Base-by-base conservation (phyloP, 345 rosid genomes). In the Gossypium thurberi region DNA sequence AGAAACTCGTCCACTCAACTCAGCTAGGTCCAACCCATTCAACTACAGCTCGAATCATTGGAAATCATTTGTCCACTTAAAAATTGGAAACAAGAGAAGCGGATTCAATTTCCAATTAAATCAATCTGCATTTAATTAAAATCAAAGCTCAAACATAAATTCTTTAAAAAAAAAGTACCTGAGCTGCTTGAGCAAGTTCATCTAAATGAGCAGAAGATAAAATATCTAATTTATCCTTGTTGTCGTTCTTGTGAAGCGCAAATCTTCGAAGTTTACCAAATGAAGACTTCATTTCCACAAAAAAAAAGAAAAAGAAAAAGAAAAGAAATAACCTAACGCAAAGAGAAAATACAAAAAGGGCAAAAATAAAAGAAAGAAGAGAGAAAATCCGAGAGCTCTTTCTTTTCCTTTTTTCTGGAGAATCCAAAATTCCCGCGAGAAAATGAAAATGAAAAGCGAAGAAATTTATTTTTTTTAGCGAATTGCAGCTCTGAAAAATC, bases 161-260 rank as follows among this genome's bases (percentile, higher is more conserved):
- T 53, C 1, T 14, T 10, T 15, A 53, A 42, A 40, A 6, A 8
- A 62, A 28, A 57, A 53, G 70, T 68, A 92, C 99, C 98, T 85
- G 87, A 14, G 91, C 87, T 74, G 98, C 97, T 70, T 89, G 88
- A 73, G 82, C 91, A 78, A 95, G 97, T 76, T 91, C 94, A 65
- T 91, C 94, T 69, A 88, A 78, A 74, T 83, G 90, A 74, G 89
- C 78, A 2, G 89, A 75, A 68, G 86, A 63, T 10, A 81, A 65
- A 61, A 80, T 26, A 74, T 89, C 94, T 46, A 72, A 78, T 79
- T 89, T 92, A 15, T 88, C 96, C 87, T 85, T 92, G 23, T 78
- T 63, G 74, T 87, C 98, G 81, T 82, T 81, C 68, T 78, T 88
- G 81, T 84, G 92, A 47, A 92, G 90, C 77, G 93, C 85, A 51